Evolutionary conservation across 176 grass and related monocot species (phyloP), one percentile per base, ranked within the genome.

Genomic region (Triticum monococcum): DNA sequence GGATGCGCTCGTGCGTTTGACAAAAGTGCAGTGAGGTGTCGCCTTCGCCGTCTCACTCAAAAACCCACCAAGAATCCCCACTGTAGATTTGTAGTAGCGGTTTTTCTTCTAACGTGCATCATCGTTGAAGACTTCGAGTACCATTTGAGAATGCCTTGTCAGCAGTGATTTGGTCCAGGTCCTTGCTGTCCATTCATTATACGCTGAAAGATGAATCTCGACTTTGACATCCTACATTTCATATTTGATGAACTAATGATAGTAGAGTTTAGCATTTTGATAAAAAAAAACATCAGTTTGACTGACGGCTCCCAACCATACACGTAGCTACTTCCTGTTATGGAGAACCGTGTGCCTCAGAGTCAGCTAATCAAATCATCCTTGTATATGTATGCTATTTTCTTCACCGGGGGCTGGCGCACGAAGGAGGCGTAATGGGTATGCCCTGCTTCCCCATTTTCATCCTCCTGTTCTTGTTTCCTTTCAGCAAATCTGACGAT

Each of bases 371-470:
- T 57, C 17, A 57, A 57, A 57, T 57, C 54, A 57, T 20, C 6
- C 6, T 8, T 57, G 17, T 62, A 62, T 62, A 22, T 62, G 59
- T 62, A 62, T 62, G 59, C 59, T 4, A 62, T 62, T 62, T 62
- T 62, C 59, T 62, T n/a, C 59, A 23, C 59, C 4, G 22, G 59
- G 18, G 59, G 22, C 59, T 23, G 22, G 22, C 59, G 24, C 18
- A 24, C 22, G 71, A 87, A 61, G 41, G 57, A 82, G n/a, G 81
- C 77, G n/a, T 54, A 70, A 74, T 90, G 71, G 59, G 13, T 37
- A 77, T 66, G 40, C 30, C 9, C 59, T 78, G 7, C 75, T 14
- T 71, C 17, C 36, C 24, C 4, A 1, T 86, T 62, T 57, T 82
- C n/a, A 8, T 76, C 60, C 32, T 87, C 43, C 4, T 87, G 16